Evolutionary conservation across 2,329 filamentous ascomycete genomes (phyloP).

Genomic region (Paraphoma chrysanthemicola): DNA sequence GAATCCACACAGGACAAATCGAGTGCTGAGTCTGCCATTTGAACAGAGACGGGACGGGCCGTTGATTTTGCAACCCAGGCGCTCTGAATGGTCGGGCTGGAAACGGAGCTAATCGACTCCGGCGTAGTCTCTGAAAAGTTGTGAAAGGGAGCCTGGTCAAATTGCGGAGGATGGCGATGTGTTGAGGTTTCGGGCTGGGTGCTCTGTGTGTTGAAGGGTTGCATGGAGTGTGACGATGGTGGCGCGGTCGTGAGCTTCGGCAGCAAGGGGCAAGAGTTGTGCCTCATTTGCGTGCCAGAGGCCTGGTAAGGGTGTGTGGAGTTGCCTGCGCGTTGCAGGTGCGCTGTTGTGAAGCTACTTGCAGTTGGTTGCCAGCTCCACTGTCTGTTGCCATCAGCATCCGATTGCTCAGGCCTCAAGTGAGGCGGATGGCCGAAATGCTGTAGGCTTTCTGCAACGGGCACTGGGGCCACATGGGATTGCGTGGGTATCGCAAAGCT

Average conservation of each 20-base stretch:
- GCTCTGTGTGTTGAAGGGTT: constrained; percentile 2
- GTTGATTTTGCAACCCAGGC: constrained; percentile 13
- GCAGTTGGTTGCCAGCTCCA: background rate
- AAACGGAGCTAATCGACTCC: constrained; percentile 5
- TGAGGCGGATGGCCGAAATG: constrained; percentile 9
- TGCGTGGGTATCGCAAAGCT: constrained; percentile 8
- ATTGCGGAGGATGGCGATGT: background rate
- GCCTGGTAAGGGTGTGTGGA: constrained; percentile 5
- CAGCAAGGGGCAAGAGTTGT: constrained; percentile 29
- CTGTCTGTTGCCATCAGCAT: background rate
- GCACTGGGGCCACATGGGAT: constrained; percentile 5
- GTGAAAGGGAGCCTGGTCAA: background rate
- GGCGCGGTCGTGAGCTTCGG: constrained; percentile 12
- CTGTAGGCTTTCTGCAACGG: constrained; percentile 7
- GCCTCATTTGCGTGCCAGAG: constrained; percentile 10
- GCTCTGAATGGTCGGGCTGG: constrained; percentile 16
- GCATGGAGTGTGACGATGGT: constrained; percentile 15
- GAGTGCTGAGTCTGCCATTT: constrained; percentile 12
- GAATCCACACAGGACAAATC: constrained; percentile 7
- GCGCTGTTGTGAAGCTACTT: background rate
- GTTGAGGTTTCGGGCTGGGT: too few species aligned
- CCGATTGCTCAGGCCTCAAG: background rate
- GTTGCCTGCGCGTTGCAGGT: background rate
- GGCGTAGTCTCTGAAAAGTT: constrained; percentile 8
- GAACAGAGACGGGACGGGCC: constrained; percentile 21